Evolutionary conservation across 2,329 filamentous ascomycete genomes (phyloP).

Genomic region (Fusarium sp.): DNA sequence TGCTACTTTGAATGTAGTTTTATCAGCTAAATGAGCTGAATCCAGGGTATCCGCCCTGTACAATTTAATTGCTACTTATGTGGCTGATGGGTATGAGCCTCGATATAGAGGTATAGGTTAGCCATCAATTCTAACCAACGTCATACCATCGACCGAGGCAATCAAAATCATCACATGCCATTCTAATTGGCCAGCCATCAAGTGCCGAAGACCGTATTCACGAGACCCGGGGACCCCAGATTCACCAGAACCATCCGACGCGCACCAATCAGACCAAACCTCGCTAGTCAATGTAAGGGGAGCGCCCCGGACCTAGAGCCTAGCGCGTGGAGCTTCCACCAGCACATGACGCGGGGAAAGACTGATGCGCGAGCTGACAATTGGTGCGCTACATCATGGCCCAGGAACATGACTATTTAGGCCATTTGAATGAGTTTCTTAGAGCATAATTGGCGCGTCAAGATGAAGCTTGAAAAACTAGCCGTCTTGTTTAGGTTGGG

Average conservation of each 20-base stretch:
- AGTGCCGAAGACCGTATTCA: neutral
- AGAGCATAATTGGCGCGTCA: neutral
- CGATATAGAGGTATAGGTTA: no score
- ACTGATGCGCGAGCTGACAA: neutral
- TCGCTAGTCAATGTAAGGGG: neutral
- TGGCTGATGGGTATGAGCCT: no score
- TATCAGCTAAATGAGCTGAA: no score
- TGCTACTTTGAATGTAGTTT: no score
- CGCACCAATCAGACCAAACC: neutral
- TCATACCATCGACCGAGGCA: neutral
- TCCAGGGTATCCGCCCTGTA: no score
- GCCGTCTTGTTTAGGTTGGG: neutral
- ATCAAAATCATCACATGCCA: neutral
- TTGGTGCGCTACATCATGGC: neutral
- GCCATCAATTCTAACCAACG: fast-evolving
- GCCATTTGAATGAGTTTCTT: fast-evolving
- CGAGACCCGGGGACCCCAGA: neutral
- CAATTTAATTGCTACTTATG: no score
- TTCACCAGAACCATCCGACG: neutral
- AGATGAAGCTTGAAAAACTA: fast-evolving
- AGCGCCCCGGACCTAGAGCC: neutral
- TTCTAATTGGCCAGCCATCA: neutral
- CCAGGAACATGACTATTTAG: neutral
- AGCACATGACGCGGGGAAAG: neutral
- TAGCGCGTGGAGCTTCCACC: neutral